Conservation (phyloP, 2,329 filamentous ascomycete genomes). For the Cucurbitaria berberidis region DNA sequence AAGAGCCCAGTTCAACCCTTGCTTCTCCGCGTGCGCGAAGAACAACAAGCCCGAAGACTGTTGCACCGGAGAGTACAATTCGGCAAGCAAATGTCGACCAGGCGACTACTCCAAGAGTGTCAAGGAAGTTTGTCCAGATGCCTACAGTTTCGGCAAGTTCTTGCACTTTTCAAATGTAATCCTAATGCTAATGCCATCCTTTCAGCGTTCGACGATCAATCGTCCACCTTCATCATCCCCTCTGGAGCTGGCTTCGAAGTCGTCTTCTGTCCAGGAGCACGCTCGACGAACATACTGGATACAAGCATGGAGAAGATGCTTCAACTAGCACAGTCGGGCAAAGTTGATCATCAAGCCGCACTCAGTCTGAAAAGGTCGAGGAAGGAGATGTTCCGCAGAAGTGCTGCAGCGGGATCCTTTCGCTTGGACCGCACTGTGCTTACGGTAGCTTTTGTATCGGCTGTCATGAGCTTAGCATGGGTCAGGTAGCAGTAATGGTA, state of each 20-base stretch:
- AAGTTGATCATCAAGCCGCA: conserved; percentile 35
- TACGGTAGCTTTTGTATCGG: conserved; percentile 9
- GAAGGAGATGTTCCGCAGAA: conserved; percentile 24
- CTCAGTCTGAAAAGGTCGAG: conserved; percentile 23
- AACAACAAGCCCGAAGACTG: conserved; percentile 72
- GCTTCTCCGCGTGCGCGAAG: conserved; percentile 76
- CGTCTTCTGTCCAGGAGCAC: conserved; percentile 72
- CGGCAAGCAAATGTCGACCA: conserved; percentile 68
- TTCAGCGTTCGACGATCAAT: conserved; percentile 63
- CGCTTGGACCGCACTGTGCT: conserved; percentile 12
- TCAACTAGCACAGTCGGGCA: conserved; percentile 40
- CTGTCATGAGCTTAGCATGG: conserved; percentile 1
- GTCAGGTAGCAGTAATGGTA: background rate
- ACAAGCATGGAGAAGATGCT: conserved; percentile 45
- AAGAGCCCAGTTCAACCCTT: conserved; percentile 76
- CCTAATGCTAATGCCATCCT: background rate
- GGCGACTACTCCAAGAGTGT: conserved; percentile 72
- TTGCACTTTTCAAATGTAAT: conserved; percentile 1
- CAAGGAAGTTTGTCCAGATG: conserved; percentile 81
- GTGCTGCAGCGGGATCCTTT: conserved; percentile 11
- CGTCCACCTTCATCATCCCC: conserved; percentile 63
- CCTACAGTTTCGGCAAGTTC: conserved; percentile 75
- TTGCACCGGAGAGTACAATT: conserved; percentile 73
- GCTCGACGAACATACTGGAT: conserved; percentile 57
- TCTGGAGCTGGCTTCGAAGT: conserved; percentile 78